Evolutionary conservation across 1,284 basidiomycete genomes (phyloP), one percentile per base, ranked within the genome.

Genomic region (Moesziomyces antarcticus): DNA sequence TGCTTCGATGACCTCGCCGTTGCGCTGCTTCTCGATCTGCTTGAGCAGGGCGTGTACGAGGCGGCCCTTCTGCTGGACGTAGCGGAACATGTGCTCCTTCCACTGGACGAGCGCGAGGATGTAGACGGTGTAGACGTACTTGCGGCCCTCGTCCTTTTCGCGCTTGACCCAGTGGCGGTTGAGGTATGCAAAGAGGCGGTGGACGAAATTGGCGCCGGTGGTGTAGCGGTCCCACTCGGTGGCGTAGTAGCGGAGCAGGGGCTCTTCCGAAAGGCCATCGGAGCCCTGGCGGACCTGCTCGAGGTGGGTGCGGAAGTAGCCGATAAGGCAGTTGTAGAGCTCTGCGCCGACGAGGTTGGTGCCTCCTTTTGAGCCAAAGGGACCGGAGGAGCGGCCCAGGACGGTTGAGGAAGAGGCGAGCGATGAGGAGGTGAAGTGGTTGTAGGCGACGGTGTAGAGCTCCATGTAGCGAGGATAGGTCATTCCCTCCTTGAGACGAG

Each of bases 111-210:
- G 89, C 5, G 96, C 93, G 66, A 99, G 90, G 30, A 95, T 99
- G 86, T 98, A 99, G 27, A 99, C 93, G 5, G 90, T 91, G 85
- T 97, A 97, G 44, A 98, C 92, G 53, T 92, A 91, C 86, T 95
- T 98, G 81, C 94, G 89, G 6, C 97, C 97, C 84, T 99, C 96
- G 80, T 99, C 97, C 84, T 96, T 91, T 85, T 99, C 95, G 47
- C 96, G 90, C 86, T 97, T 97, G 50, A 99, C 95, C 97, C 97
- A 99, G 86, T 98, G 94, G 63, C 96, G 92, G 85, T 99, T 98
- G 66, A 98, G 89, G 85, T 98, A 98, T 21, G 93, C 92, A 87
- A 98, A 98, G 44, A 99, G 86, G 20, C 81, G 75, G 60, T 82
- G 79, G 82, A 99, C 91, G 84, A 95, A 98, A 85, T 93, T 94